A percentile compares a stretch with the other conserved stretches of the same genome.
phyloP scores from a whole-genome alignment of 495 filamentous ascomycete genomes.

The Xylaria longipes region DNA sequence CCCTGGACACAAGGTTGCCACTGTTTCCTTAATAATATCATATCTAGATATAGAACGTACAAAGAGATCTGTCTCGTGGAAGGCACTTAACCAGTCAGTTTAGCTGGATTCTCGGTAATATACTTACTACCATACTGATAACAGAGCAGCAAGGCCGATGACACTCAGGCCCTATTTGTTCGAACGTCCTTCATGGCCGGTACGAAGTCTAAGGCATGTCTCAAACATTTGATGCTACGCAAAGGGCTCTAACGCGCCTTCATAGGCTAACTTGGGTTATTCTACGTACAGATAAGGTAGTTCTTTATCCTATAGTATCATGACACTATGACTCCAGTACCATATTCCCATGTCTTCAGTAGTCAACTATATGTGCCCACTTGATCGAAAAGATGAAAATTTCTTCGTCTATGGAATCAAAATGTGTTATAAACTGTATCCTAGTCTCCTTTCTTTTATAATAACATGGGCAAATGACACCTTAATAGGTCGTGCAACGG shows the following conservation, averaged over 20 bases:
- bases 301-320: not conserved
- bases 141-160: not conserved
- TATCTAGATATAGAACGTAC: not conserved
- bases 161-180: not conserved
- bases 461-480: not conserved
- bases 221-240: not conserved
- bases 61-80: not conserved
- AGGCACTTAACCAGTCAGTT: no score
- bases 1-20: not conserved
- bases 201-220: not conserved
- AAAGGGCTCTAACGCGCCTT: not conserved
- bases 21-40: no score
- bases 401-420: not conserved
- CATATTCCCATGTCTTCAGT: not conserved
- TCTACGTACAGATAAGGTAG: not conserved
- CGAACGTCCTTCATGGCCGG: not conserved
- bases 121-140: not conserved
- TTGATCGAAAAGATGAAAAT: not conserved
- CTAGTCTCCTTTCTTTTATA: not conserved
- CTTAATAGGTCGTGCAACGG: not conserved
- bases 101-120: not conserved
- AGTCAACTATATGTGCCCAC: not conserved
- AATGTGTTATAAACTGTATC: not conserved
- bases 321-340: not conserved
- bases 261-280: not conserved